Base-by-base conservation (phyloP, 208 protist genomes). In the Leishmania mexicana region DNA sequence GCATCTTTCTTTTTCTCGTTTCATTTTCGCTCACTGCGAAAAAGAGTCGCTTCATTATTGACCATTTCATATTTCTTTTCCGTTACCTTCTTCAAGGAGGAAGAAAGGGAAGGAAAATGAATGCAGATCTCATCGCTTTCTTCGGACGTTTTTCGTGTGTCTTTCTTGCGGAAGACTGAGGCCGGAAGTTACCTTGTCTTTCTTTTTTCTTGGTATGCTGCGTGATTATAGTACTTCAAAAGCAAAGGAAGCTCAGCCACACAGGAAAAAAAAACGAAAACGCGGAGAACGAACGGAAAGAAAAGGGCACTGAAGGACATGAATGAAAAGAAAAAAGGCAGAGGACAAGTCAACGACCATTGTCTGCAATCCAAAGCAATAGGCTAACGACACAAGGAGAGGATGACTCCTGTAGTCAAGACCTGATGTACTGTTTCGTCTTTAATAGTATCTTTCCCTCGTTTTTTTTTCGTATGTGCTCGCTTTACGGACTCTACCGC, bases 251-350 rank as follows among this genome's bases (percentile, higher is more conserved):
- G 62, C 28, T 5, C 31, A 68, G 62, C 28, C 40, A 68, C 62
- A 68, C 62, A 40, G 40, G 15, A 68, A 13, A 68, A 38, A 38
- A 77, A 78, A 72, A 83, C 62, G 28, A 21, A 78, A 78, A 78
- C 11, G 3, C 13, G 35, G 58, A 15, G 3, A 64, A 31, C 21
- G 10, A 64, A 28, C 8, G 11, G 3, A 68, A 68, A 7, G 62
- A 40, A 40, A 21, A 68, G 62, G 3, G 24, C 35, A 72, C n/a
- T 21, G 17, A 19, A 40, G 13, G 31, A 2, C 3, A 40, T 7
- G 31, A 68, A 68, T 21, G 62, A 68, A 42, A 40, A 42, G 7
- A 67, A 67, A 68, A 42, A 17, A 5, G n/a, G 57, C 57, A 62
- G 24, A 62, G 57, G 57, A 47, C 15, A 72, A 47, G 13, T 49